Evolutionary conservation across 1,139 yeast species (phyloP).

Genomic region (Scheffersomyces segobiensis): DNA sequence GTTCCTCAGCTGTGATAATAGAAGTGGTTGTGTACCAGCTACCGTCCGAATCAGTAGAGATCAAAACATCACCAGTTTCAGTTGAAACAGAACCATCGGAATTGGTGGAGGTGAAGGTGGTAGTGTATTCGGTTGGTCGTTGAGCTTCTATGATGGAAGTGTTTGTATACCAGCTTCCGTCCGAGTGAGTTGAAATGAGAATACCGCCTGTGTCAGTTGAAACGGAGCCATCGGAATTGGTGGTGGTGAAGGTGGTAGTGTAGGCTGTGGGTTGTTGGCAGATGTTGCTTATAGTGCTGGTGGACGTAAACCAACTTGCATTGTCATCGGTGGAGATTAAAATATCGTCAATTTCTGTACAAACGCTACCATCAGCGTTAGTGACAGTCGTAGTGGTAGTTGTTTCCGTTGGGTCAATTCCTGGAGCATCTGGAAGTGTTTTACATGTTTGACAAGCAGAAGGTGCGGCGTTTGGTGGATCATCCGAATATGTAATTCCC

Average conservation of each 20-base stretch:
- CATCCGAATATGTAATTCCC: conserved; percentile 17
- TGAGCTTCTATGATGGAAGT: conserved; percentile 5
- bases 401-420: neutral
- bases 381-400: neutral
- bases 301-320: conserved; percentile 12
- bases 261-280: conserved; percentile 1
- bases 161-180: conserved; percentile 11
- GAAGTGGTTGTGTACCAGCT: conserved; percentile 1
- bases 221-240: conserved; percentile 14
- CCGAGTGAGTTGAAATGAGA: conserved; percentile 10
- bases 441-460: conserved; percentile 16
- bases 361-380: neutral
- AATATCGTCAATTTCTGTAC: conserved; percentile 14
- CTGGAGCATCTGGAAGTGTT: neutral
- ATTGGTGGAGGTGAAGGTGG: conserved; percentile 17
- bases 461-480: conserved; percentile 17
- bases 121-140: conserved; percentile 17
- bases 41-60: conserved; percentile 13
- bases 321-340: conserved; percentile 11
- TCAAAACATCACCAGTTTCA: conserved; percentile 13
- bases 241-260: conserved; percentile 6
- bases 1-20: neutral
- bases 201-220: conserved; percentile 14
- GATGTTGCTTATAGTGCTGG: conserved; percentile 1
- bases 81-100: conserved; percentile 17